Percentiles rank a stretch among this genome's conserved stretches.
Conservation (phyloP, 805 yeast species). For the Nakazawaea molendinolei region DNA sequence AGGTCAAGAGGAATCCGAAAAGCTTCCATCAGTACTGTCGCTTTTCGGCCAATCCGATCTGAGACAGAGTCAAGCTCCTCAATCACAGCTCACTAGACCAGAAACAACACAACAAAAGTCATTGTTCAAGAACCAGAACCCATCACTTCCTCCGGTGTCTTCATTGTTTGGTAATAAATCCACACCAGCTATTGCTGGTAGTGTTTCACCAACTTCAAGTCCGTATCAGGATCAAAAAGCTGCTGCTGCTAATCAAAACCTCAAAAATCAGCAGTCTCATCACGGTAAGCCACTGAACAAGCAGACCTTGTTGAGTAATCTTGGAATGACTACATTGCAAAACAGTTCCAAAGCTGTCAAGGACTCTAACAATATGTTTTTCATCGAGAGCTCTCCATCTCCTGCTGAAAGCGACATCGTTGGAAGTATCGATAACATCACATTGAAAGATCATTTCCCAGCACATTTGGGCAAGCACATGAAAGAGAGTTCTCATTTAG, state of each 20-base stretch:
- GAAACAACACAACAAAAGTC: too few relatives aligned
- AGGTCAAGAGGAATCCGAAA: too few relatives aligned
- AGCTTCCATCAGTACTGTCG: too few relatives aligned
- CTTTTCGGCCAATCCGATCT: too few relatives aligned
- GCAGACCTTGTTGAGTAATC: slow-evolving; percentile 7
- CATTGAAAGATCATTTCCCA: slow-evolving; percentile 4
- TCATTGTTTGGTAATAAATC: slow-evolving; percentile 5
- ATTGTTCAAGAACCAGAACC: neutral
- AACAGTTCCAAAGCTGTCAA: slow-evolving; percentile 1
- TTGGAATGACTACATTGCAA: slow-evolving; percentile 10
- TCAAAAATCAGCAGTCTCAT: neutral
- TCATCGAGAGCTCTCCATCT: slow-evolving; percentile 25
- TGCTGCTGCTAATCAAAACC: too few relatives aligned
- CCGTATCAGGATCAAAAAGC: too few relatives aligned
- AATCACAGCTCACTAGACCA: too few relatives aligned
- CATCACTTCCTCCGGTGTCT: slow-evolving; percentile 2
- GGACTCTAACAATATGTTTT: slow-evolving; percentile 21
- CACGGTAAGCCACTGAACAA: slow-evolving; percentile 3
- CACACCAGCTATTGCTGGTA: too few relatives aligned
- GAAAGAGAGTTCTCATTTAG: too few relatives aligned
- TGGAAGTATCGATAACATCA: slow-evolving; percentile 13
- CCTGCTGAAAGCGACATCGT: slow-evolving; percentile 17
- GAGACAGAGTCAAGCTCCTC: too few relatives aligned
- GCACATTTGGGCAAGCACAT: neutral
- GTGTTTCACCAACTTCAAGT: too few relatives aligned